Evolutionary conservation across 331 rosid species (phyloP), one percentile per base, ranked within the genome.

Genomic region (Rosa hybrid): DNA sequence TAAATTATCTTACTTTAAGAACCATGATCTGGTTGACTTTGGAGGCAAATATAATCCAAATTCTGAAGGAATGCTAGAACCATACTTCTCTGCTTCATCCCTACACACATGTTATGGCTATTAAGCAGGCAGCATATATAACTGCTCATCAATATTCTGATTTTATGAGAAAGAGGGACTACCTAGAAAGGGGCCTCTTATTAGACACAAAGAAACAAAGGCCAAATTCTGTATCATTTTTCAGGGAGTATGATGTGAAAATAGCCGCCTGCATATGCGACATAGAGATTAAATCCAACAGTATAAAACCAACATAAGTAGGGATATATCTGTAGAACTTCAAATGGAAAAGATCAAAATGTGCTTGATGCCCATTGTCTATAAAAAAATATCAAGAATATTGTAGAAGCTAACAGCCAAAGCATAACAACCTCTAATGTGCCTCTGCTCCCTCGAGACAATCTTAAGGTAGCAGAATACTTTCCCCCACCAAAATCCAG

Each of bases 361-460:
- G 65, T 7, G 23, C 8, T n/a, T 49, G 8, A 75, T 49, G 78
- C 45, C 48, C 25, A 18, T 69, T 74, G 77, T 49, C 74, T 13
- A 60, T 41, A 44, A 39, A 39, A 44, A 39, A 56, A 21, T 57
- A 78, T 53, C 63, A 68, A 45, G 71, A 76, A 77, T 72, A 80
- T 45, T 62, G 72, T 57, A 77, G 76, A 45, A 54, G 72, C 71
- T 39, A 8, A 11, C 20, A 45, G 80, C 25, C 16, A 25, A 20
- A 60, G 73, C 71, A 81, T 80, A 79, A 87, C 53, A 81, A 92
- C 99, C 99, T 95, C 97, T 82, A 95, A 89, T 42, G 87, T 63
- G 79, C 99, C 97, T 80, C 87, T 84, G 82, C 81, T 83, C 77
- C 97, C 98, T 21, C 97, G 96, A 86, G 86, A 90, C 86, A 95